Evolutionary conservation across 2,329 filamentous ascomycete species (phyloP), one percentile per base, ranked within the genome.

Genomic region (Colletotrichum eremochloae): DNA sequence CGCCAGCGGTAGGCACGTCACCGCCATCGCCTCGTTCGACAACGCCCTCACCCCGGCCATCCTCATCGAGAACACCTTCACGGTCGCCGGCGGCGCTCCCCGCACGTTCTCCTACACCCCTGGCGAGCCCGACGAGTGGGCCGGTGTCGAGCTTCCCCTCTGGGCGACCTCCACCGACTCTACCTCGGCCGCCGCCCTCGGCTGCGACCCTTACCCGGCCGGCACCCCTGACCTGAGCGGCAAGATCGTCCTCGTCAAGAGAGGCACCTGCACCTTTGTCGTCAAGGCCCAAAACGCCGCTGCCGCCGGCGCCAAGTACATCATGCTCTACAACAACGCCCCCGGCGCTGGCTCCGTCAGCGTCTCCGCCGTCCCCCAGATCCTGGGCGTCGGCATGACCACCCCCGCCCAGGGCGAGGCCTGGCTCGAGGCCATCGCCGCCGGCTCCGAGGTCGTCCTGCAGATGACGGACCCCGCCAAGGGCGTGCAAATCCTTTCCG

Each of bases 291-390:
- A 81, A 52, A 88, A 89, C 70, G 87, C 87, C 5, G 85, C 82
- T 2, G 84, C 82, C 8, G 84, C 84, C 61, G 90, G 90, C 14
- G 90, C 89, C 62, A 86, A 87, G 76, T 90, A 91, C 74, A 79
- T 92, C 66, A 80, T 92, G 74, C 82, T 90, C 76, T 92, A 91
- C 80, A 91, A 91, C 83, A 89, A 88, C 74, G 79, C 78, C 5
- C 74, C 75, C 8, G 82, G 80, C 18, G 80, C 84, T 3, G 74
- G 77, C 5, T 73, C 76, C 9, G 81, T 83, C 14, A 79, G 83
- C 48, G 80, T 82, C 3, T 74, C 76, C 0, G 40, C 56, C 1
- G 81, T 81, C 1, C 52, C 77, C 0, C 78, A 78, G 2, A 77
- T 87, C 55, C 48, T 77, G 14, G 85, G 78, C 15, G 77, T 80